Evolutionary conservation across 768 basidiomycete species (phyloP), one percentile per base, ranked within the genome.

Genomic region (Rubroboletus pulcherrimus): DNA sequence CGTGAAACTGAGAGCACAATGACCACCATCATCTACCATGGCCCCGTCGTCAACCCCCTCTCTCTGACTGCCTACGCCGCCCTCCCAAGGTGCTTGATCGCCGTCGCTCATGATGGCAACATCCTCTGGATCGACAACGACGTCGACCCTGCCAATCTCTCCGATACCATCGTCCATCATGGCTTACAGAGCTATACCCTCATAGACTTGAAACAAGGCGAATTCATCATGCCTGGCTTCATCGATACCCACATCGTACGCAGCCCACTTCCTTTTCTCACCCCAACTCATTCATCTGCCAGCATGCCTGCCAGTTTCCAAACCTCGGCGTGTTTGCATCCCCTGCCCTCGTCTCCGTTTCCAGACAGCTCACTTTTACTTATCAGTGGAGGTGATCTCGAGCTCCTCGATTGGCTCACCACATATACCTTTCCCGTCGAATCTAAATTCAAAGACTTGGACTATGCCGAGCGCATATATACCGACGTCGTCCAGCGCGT

Each of bases 241-340:
- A 75, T 95, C 51, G 94, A 97, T 76, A 96, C 93, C 31, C 93
- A 96, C 72, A 91, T 88, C 34, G 93, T 93, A 66, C 67, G 87
- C 69, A 33, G 15, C 29, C 9, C 26, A 4, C 24, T 24, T 37
- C 3, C 15, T 14, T 17, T 26, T 10, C 24, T 5, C 38, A 3
- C 21, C 48, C 44, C 12, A 21, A 1, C 49, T 56, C 57, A 55
- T 26, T 50, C n/a, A 4, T 29, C 21, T 29, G 45, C 19, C 46
- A 75, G 71, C 73, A 72, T 49, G 69, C 65, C 15, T 66, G 58
- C 58, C 81, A 82, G 57, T 77, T 77, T 59, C 75, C 75, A 17
- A 77, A 74, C 60, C 61, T 77, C 8, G 76, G 75, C 59, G 52
- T 70, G 73, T 73, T 39, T 58, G 64, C 49, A 35, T 43, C n/a